phyloP scores from a whole-genome alignment of 2,329 filamentous ascomycete genomes.

The Coniochaeta pulveracea region DNA sequence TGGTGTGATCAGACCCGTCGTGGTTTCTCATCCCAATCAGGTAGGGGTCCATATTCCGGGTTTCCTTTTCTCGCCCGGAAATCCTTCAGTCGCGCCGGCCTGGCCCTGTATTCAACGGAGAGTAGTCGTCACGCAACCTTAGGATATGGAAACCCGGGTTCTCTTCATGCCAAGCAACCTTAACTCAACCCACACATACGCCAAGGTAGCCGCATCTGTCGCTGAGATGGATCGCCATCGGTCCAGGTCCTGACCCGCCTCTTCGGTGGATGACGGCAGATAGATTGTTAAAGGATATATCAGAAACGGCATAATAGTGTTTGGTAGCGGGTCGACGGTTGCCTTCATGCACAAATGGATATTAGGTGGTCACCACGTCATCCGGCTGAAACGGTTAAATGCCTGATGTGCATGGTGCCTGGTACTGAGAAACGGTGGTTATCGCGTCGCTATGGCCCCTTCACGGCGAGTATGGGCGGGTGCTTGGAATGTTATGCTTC shows the following conservation, averaged over 20 bases:
- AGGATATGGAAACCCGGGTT: no score
- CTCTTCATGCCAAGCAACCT: background rate
- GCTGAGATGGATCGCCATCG: background rate
- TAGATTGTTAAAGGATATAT: conserved; percentile 1
- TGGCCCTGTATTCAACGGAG: no score
- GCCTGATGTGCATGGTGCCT: background rate
- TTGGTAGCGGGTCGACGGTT: background rate
- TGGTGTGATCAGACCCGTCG: no score
- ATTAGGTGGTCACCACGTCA: background rate
- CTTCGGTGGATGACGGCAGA: background rate
- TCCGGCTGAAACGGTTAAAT: conserved; percentile 3
- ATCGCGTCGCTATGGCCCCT: background rate
- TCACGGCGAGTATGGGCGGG: no score
- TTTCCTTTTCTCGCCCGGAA: no score
- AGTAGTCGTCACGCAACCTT: no score
- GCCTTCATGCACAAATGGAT: background rate
- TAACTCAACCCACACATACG: background rate
- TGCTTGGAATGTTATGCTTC: background rate
- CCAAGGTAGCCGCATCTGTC: conserved; percentile 4
- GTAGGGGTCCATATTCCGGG: background rate
- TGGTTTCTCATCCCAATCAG: background rate
- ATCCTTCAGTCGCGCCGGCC: no score
- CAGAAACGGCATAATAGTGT: conserved; percentile 2
- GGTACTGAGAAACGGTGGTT: background rate
- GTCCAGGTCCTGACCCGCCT: conserved; percentile 3